phyloP scores from a whole-genome alignment of 1,284 basidiomycete genomes.

The Anthracocystis setariae region DNA sequence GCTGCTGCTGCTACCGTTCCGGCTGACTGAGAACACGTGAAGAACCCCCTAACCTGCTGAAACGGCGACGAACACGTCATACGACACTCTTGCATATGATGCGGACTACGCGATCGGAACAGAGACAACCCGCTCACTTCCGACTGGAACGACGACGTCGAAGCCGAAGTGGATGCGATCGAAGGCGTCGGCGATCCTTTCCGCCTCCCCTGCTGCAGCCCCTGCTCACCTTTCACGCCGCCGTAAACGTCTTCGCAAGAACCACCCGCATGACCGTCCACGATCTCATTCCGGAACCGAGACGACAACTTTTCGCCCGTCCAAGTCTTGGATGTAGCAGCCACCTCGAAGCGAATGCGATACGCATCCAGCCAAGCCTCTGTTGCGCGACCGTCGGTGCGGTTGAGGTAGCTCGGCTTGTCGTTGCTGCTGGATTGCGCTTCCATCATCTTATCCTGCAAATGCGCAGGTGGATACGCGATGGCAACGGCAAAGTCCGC shows the following conservation, averaged over 20 bases:
- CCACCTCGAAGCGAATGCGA: constrained; percentile 23
- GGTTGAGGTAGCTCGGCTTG: constrained; percentile 28
- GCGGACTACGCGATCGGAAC: constrained; percentile 18
- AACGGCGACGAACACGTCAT: constrained; percentile 5
- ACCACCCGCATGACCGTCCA: constrained; percentile 1
- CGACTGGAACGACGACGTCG: constrained; percentile 30
- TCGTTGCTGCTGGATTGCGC: constrained; percentile 8
- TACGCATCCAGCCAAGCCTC: constrained; percentile 44
- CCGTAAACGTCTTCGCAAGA: constrained; percentile 11
- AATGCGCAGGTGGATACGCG: constrained; percentile 36
- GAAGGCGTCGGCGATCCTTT: constrained; percentile 26
- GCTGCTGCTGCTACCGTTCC: too few relatives aligned
- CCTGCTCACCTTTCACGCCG: constrained; percentile 2
- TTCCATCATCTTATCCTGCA: constrained; percentile 35
- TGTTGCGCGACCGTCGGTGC: constrained; percentile 36
- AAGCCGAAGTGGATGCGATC: constrained; percentile 6
- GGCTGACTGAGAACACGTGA: constrained; percentile 2
- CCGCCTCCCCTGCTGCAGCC: constrained; percentile 4
- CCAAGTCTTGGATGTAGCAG: constrained; percentile 41
- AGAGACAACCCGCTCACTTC: constrained; percentile 25
- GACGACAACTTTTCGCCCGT: constrained; percentile 36
- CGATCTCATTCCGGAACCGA: constrained; percentile 16
- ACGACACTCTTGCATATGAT: constrained; percentile 12
- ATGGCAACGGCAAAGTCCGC: constrained; percentile 30
- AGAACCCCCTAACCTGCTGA: constrained; percentile 10